Percentiles rank a stretch among this genome's conserved stretches.
These are phyloP conservation scores for Spinellus fusiger DNA, from an alignment of 192 early-diverging fungal species.

Conservation along the genomic window DNA sequence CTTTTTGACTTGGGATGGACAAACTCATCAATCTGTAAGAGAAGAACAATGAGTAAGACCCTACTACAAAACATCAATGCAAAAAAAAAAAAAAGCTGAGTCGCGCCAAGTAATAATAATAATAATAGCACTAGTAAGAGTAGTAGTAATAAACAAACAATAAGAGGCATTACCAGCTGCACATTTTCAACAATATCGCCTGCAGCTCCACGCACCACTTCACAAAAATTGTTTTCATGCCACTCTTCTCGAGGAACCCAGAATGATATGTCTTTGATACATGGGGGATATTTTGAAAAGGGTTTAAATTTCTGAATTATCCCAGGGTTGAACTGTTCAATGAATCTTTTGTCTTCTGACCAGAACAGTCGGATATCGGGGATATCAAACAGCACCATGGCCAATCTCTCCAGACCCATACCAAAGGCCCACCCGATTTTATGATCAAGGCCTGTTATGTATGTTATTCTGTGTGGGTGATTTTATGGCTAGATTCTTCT, in stretches of 20 bases:
- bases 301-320: constrained; percentile 72
- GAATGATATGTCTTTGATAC: constrained; percentile 93
- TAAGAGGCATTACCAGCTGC: constrained; percentile 51
- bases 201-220: constrained; percentile 85
- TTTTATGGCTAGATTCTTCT: not conserved
- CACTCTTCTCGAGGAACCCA: constrained; percentile 65
- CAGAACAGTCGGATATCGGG: constrained; percentile 97
- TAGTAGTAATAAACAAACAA: too few relatives aligned
- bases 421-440: constrained; percentile 97
- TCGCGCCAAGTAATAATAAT: too few relatives aligned
- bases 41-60: constrained; percentile 2
- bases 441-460: constrained; percentile 45
- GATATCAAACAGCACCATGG: constrained; percentile 93
- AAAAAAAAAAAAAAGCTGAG: not conserved
- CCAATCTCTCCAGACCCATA: constrained; percentile 91
- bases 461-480: not conserved
- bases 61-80: not conserved
- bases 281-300: constrained; percentile 87
- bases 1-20: constrained; percentile 78
- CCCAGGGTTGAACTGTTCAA: constrained; percentile 69
- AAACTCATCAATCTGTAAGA: constrained; percentile 79
- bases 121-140: too few relatives aligned
- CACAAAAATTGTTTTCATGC: constrained; percentile 93
- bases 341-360: constrained; percentile 83
- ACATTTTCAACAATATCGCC: constrained; percentile 91